Evolutionary conservation across 768 basidiomycete genomes (phyloP), one percentile per base, ranked within the genome.

Genomic region (Mrakia hoshinonis): DNA sequence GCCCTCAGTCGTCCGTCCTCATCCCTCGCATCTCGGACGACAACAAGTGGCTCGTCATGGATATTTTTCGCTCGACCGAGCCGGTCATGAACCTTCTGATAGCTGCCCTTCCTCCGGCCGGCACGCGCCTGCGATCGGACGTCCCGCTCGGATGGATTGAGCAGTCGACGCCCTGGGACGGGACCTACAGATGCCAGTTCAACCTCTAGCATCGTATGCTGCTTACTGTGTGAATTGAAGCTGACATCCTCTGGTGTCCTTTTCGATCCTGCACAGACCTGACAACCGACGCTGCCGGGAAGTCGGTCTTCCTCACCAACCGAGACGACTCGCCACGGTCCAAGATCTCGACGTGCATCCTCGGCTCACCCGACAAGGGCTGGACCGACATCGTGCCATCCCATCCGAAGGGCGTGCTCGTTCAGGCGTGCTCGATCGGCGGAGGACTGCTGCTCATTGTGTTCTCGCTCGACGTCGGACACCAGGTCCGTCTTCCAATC

Each of bases 21-120:
- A 15, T 73, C 29, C 71, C 71, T n/a, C 43, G 47, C 39, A 48
- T 73, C 11, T 61, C 71, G n/a, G 48, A 46, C 13, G 66, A 73
- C 61, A 39, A 60, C n/a, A 67, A 58, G 20, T 51, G 39, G 22
- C 46, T 73, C 36, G 49, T 73, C 52, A 22, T 68, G 4, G 60
- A 55, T 47, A 26, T 73, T 15, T 73, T 67, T 26, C 15, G 52
- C 4, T 55, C 31, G n/a, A 72, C 64, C 0, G 65, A 72, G 15
- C 52, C 54, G 11, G 60, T 62, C 38, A 38, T 62, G 60, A 18
- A 22, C 1, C 60, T 62, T 22, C 38, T 55, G 9, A 31, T 55
- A 26, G 54, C 54, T 15, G 29, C 54, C 13, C 22, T 55, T 15
- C 54, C 29, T 2, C 18, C 54, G 2, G n/a, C n/a, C 11, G 54